phyloP scores from a whole-genome alignment of 192 early-diverging fungal species.

The Mortierella alpina region DNA sequence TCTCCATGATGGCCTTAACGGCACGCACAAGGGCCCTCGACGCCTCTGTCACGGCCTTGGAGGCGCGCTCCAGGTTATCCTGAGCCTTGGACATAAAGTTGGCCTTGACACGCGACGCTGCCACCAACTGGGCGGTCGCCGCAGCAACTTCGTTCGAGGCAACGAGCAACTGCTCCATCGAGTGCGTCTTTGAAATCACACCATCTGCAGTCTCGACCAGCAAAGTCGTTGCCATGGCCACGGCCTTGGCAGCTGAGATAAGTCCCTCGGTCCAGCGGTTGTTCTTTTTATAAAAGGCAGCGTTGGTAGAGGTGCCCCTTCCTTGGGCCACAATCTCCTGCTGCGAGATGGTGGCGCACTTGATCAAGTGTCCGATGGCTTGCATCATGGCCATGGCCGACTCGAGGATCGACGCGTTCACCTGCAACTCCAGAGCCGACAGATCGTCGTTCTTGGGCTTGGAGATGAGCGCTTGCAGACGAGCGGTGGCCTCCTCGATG shows the following conservation, averaged over 20 bases:
- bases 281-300: constrained; percentile 99
- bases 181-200: constrained; percentile 88
- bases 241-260: constrained; percentile 95
- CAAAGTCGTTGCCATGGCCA: constrained; percentile 91
- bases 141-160: constrained; percentile 97
- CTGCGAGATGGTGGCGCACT: constrained; percentile 93
- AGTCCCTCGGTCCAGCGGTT: constrained; percentile 99
- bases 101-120: constrained; percentile 95
- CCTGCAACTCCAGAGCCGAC: constrained; percentile 83
- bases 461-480: constrained; percentile 83
- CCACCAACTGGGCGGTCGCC: constrained; percentile 95
- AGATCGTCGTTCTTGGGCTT: constrained; percentile 79
- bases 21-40: constrained; percentile 91
- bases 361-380: constrained; percentile 94
- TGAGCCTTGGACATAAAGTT: constrained; percentile 93
- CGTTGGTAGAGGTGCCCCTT: constrained; percentile 78
- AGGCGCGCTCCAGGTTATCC: constrained; percentile 92
- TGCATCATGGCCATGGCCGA: constrained; percentile 93
- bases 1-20: constrained; percentile 85
- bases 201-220: constrained; percentile 97
- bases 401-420: constrained; percentile 91
- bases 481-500: constrained; percentile 90
- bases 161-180: constrained; percentile 96
- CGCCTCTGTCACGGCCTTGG: constrained; percentile 93
- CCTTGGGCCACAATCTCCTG: constrained; percentile 97